Evolutionary conservation across 257 asterid species (phyloP), one percentile per base, ranked within the genome.

Genomic region (Fraxinus pennsylvanica): DNA sequence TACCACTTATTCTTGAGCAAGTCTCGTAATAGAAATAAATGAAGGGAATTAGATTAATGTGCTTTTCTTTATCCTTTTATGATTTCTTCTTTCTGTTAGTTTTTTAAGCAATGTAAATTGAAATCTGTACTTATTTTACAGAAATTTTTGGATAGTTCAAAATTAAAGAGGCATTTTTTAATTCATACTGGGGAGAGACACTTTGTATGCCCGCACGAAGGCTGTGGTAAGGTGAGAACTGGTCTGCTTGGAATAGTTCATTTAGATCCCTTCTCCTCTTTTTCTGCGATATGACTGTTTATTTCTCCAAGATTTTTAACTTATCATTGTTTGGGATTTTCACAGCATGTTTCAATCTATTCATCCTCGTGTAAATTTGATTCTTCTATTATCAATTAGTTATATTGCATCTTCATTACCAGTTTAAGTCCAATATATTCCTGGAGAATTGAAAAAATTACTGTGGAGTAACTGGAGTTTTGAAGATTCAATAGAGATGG

Each of bases 101-200:
- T 25, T 63, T 1, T 25, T 19, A 63, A 63, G 36, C 0, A 63
- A 30, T 72, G 35, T 32, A 65, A 77, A 81, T 74, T 52, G 9
- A 27, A 39, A 57, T 71, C 8, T 14, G 77, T 1, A 32, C 71
- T 87, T 79, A 27, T 83, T 84, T 75, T 86, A 90, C 94, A 93
- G 98, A 96, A 93, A 92, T 96, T 96, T 86, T 93, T 96, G 92
- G 99, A 93, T 85, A 96, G 98, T 82, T 96, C 99, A 77, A 96
- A 96, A 86, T 89, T 96, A 54, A 96, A 93, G 91, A 86, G 99
- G 74, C 99, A 96, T 86, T 93, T 90, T 81, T 91, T 96, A 80
- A 96, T 90, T 82, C 99, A 96, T 85, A 96, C 99, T 2, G 99
- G 99, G 72, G 98, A 91, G 87, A 84, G 99, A 82, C 97, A 92